A percentile compares a stretch with the other conserved stretches of the same genome.
phyloP scores from a whole-genome alignment of 2,329 filamentous ascomycete species.

The Calonectria pseudoreteaudii region DNA sequence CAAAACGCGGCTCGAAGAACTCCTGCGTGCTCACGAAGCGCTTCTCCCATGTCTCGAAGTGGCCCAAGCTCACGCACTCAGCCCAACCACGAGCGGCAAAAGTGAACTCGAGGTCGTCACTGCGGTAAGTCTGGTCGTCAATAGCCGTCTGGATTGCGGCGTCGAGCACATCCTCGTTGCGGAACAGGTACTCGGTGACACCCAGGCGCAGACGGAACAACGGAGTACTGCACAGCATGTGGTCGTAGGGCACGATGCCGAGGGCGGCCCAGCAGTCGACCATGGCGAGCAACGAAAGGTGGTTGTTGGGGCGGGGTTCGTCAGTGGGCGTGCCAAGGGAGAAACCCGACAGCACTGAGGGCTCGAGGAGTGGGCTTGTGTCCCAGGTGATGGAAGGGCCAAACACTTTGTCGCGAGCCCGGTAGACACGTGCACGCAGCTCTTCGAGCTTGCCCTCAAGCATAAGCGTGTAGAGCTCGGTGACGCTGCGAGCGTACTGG shows the following conservation, averaged over 20 bases:
- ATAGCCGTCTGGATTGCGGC: conserved; percentile 88
- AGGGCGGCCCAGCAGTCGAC: conserved; percentile 98
- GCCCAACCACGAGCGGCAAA: conserved; percentile 97
- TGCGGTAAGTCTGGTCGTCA: conserved; percentile 91
- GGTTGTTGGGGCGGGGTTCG: conserved; percentile 83
- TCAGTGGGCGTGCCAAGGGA: conserved; percentile 79
- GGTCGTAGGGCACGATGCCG: conserved; percentile 95
- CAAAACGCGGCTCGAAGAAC: conserved; percentile 92
- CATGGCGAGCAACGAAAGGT: conserved; percentile 93
- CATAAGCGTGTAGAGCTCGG: conserved; percentile 97
- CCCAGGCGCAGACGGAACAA: conserved; percentile 96
- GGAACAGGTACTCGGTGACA: conserved; percentile 96
- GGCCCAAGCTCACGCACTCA: conserved; percentile 88
- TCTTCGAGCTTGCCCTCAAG: conserved; percentile 84
- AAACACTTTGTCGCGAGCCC: conserved; percentile 77
- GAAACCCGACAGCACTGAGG: conserved; percentile 89
- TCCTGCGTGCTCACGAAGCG: conserved; percentile 90
- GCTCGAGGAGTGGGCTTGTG: conserved; percentile 78
- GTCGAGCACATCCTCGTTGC: conserved; percentile 82
- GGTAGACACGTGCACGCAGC: conserved; percentile 76
- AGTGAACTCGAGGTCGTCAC: conserved; percentile 96
- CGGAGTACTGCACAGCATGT: conserved; percentile 99
- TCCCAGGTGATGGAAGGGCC: conserved; percentile 74
- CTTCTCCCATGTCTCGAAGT: conserved; percentile 93
- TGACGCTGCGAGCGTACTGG: conserved; percentile 93